Base-by-base conservation (phyloP, 164 flowering plant genomes). In the Cinnamomum chago region DNA sequence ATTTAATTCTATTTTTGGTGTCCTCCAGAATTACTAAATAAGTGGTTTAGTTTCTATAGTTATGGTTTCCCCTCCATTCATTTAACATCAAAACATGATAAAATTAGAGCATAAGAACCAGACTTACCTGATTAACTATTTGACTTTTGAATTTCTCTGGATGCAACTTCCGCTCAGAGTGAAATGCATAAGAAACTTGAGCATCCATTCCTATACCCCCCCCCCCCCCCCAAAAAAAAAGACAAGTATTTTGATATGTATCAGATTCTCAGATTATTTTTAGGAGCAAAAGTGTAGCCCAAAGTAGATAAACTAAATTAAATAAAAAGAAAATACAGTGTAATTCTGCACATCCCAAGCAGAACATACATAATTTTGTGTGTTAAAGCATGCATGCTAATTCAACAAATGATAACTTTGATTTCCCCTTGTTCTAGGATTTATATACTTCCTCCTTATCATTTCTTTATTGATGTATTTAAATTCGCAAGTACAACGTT, bases 181-280 rank as follows among this genome's bases (percentile, higher is more conserved):
- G 99, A 88, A 95, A 95, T 72, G 92, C 99, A 86, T 95, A 95
- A 3, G 99, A 93, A 51, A 95, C 88, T 85, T 93, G 97, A 66
- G 99, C 99, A 90, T 95, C 97, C 98, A 93, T 92, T 62, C 98
- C 99, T 93, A 88, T 25, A 73, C 1, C 69, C n/a, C n/a, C n/a
- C n/a, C n/a, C n/a, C n/a, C n/a, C n/a, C n/a, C n/a, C 25, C 27
- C 6, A 10, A 71, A 20, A 11, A 18, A 15, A 67, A 18, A 18
- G 2, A 25, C 5, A 30, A 52, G n/a, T 15, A 55, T 15, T 55
- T 55, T 55, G 60, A 55, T 20, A 14, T 12, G 60, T 55, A 20
- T 55, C n/a, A 55, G 60, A 55, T 20, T 15, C 20, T 17, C 20
- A 20, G 20, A 55, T 20, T 20, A 12, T 55, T 55, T 55, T 55